Evolutionary conservation across 208 protist species (phyloP).

Genomic region (Borovskyia barvae): DNA sequence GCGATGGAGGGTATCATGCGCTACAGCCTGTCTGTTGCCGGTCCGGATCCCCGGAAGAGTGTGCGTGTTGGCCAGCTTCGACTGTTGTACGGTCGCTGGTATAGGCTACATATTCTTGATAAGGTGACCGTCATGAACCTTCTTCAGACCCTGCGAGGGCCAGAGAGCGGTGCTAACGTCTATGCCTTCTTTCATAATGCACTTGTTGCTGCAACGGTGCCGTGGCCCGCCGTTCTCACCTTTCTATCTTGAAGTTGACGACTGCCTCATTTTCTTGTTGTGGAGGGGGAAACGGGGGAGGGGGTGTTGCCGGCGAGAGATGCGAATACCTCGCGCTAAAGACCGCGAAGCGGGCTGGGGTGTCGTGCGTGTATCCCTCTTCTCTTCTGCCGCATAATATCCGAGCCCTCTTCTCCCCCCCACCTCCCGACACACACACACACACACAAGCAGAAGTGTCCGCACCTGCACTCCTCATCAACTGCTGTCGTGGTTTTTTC

Average conservation of each 20-base stretch:
- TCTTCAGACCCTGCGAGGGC: slow-evolving; percentile 32
- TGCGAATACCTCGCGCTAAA: too few species aligned
- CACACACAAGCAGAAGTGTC: too few species aligned
- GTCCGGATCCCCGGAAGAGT: slow-evolving; percentile 18
- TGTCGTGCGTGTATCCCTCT: too few species aligned
- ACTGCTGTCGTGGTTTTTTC: not conserved
- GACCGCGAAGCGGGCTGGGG: too few species aligned
- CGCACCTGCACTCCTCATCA: too few species aligned
- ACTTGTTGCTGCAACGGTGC: slow-evolving; percentile 36
- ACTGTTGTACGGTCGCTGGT: slow-evolving; percentile 59
- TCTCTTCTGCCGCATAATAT: too few species aligned
- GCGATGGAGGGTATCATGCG: slow-evolving; percentile 77
- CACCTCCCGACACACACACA: too few species aligned
- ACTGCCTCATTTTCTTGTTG: too few species aligned
- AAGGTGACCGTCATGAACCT: slow-evolving; percentile 37
- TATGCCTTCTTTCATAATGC: slow-evolving; percentile 51
- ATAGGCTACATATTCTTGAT: slow-evolving; percentile 35
- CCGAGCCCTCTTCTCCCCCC: too few species aligned
- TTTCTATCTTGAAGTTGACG: slow-evolving; percentile 29
- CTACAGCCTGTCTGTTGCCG: slow-evolving; percentile 34
- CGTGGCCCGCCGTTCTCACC: slow-evolving; percentile 31
- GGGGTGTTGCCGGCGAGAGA: too few species aligned
- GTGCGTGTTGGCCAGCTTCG: slow-evolving; percentile 44
- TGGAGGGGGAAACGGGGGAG: too few species aligned
- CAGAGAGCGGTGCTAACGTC: slow-evolving; percentile 18